Evolutionary conservation across 768 basidiomycete genomes (phyloP).

Genomic region (Rhizopogon roseolus): DNA sequence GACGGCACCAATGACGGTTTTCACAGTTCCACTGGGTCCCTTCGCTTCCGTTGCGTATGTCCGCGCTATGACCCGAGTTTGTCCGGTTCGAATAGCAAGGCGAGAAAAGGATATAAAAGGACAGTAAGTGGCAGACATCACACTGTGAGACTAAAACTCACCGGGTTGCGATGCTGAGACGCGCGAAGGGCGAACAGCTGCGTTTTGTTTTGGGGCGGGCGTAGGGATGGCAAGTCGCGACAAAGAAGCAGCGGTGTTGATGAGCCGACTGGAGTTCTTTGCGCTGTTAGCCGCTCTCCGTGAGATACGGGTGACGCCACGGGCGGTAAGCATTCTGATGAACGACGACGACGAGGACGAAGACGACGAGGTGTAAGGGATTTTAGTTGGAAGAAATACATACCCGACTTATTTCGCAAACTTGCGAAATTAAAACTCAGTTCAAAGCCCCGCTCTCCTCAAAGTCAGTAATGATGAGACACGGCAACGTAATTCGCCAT

Average conservation of each 20-base stretch:
- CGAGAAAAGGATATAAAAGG: background rate
- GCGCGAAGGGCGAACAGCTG: slow-evolving; percentile 44
- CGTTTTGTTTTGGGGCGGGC: slow-evolving; percentile 39
- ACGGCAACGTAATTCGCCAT: too few relatives aligned
- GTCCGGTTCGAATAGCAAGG: background rate
- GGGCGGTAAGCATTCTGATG: slow-evolving; percentile 42
- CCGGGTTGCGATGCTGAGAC: slow-evolving; percentile 47
- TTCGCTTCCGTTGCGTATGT: slow-evolving; percentile 90
- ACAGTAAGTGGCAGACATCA: background rate
- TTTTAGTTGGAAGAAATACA: too few relatives aligned
- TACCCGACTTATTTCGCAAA: background rate
- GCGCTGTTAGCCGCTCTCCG: slow-evolving; percentile 75
- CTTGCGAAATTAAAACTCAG: background rate
- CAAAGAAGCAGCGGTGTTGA: slow-evolving; percentile 67
- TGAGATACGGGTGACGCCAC: slow-evolving; percentile 84
- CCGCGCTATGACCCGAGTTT: slow-evolving; percentile 46
- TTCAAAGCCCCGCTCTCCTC: background rate
- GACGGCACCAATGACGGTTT: slow-evolving; percentile 99
- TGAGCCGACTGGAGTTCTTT: slow-evolving; percentile 70
- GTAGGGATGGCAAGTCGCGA: slow-evolving; percentile 46
- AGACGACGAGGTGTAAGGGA: too few relatives aligned
- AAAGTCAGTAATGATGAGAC: too few relatives aligned
- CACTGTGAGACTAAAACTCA: slow-evolving; percentile 26
- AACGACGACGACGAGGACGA: too few relatives aligned
- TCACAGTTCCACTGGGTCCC: slow-evolving; percentile 70